phyloP scores from a whole-genome alignment of 306 rosid genomes.

The Citrullus amarus region DNA sequence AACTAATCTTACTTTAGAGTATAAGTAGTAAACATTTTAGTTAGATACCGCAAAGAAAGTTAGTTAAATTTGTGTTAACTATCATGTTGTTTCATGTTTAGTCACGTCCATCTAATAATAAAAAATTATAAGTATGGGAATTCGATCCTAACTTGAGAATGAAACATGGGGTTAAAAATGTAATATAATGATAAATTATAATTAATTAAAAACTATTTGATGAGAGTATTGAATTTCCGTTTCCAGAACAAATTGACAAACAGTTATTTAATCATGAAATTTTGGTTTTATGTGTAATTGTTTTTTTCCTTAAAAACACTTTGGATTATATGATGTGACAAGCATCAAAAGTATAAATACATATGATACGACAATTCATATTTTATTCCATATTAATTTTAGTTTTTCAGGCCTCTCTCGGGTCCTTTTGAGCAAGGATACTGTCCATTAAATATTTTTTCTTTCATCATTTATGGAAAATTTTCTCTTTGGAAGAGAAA shows the following conservation, averaged over 20 bases:
- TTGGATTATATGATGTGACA: not conserved
- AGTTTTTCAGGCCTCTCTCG: not conserved
- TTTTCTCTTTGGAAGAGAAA: not conserved
- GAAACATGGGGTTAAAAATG: not conserved
- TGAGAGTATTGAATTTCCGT: not conserved
- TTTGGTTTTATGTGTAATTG: not conserved
- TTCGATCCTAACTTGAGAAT: not conserved
- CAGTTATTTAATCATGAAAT: not conserved
- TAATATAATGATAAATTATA: not conserved
- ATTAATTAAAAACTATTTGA: not conserved
- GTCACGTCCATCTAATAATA: too few relatives aligned
- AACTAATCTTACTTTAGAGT: not conserved
- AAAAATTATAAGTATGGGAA: rapidly evolving
- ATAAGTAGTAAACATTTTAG: too few relatives aligned
- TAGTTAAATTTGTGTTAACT: too few relatives aligned
- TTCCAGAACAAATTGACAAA: not conserved
- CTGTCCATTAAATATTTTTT: not conserved
- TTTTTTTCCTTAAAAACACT: not conserved
- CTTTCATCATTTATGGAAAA: not conserved
- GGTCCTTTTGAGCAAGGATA: not conserved
- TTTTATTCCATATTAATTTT: not conserved
- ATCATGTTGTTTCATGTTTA: too few relatives aligned
- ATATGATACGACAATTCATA: not conserved
- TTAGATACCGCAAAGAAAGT: too few relatives aligned
- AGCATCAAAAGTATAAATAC: not conserved